Percentiles rank a stretch among this genome's conserved stretches.
Evolutionary conservation across 345 rosid genomes (phyloP).

Genomic region (Eutrema yunnanense): DNA sequence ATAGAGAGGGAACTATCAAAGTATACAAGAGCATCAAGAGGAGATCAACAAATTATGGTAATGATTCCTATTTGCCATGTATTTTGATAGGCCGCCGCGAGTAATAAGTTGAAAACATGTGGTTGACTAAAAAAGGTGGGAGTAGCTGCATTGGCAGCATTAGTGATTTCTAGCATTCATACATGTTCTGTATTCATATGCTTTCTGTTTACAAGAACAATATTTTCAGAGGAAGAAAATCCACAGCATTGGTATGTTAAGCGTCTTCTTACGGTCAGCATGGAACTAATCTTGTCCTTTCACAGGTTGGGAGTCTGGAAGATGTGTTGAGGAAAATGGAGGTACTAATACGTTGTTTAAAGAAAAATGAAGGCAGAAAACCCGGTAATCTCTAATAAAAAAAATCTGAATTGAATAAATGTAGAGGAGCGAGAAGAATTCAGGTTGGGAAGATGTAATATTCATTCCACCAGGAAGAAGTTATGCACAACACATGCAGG

Average conservation of each 20-base stretch:
- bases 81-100: not conserved
- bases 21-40: slow-evolving; percentile 65
- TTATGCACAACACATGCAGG: slow-evolving; percentile 79
- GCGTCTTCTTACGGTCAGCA: not conserved
- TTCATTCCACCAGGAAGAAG: slow-evolving; percentile 97
- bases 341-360: slow-evolving; percentile 36
- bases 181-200: not conserved
- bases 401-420: slow-evolving; percentile 13
- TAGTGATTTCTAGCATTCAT: not conserved
- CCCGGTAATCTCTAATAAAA: not conserved
- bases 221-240: not conserved
- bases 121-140: not conserved
- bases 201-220: not conserved
- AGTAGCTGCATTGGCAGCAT: not conserved
- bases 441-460: slow-evolving; percentile 93
- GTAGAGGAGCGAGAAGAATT: slow-evolving; percentile 78
- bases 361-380: not conserved
- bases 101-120: not conserved
- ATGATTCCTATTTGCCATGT: not conserved
- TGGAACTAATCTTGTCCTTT: slow-evolving; percentile 14
- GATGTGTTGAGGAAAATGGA: slow-evolving; percentile 91
- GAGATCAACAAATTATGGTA: slow-evolving; percentile 91
- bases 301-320: slow-evolving; percentile 90
- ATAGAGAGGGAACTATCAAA: slow-evolving; percentile 77
- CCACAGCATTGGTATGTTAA: too few species aligned